Conservation (phyloP, 352 stramenopile species). For the Phytophthora brassicae region DNA sequence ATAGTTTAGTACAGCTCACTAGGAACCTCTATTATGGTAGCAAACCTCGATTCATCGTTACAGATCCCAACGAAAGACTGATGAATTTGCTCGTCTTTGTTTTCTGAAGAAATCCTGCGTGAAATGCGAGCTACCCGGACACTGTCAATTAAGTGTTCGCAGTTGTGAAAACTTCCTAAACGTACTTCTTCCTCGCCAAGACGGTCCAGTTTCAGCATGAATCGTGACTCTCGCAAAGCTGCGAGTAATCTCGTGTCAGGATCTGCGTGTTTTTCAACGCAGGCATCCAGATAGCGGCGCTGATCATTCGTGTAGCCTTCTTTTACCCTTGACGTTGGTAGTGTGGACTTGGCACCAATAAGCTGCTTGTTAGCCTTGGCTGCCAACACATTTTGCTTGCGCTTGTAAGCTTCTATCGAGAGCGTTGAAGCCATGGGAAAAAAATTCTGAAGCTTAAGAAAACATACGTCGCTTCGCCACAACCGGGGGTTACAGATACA, state of each 20-base stretch:
- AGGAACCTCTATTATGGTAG: too few species aligned
- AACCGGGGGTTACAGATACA: conserved; percentile 6
- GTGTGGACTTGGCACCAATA: not conserved
- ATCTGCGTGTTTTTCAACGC: conserved; percentile 53
- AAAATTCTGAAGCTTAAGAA: not conserved
- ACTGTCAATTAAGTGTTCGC: not conserved
- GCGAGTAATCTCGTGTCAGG: conserved; percentile 48
- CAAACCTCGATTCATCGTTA: conserved; percentile 52
- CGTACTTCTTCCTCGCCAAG: conserved; percentile 56
- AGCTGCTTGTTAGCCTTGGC: conserved; percentile 17
- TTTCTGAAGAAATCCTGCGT: conserved; percentile 55
- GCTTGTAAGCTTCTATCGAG: conserved; percentile 66
- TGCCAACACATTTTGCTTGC: conserved; percentile 51
- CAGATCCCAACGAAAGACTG: conserved; percentile 48
- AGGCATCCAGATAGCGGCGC: conserved; percentile 57
- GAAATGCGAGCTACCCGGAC: conserved; percentile 36
- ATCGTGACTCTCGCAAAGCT: conserved; percentile 38
- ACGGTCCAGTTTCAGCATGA: conserved; percentile 52
- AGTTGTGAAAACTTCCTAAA: not conserved
- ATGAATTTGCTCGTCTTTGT: conserved; percentile 38
- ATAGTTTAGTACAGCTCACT: too few species aligned
- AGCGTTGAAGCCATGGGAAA: conserved; percentile 33
- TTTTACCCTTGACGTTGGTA: conserved; percentile 6
- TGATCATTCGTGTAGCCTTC: conserved; percentile 42
- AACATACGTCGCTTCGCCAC: conserved; percentile 6